A percentile compares a stretch with the other conserved stretches of the same genome.
Conservation (phyloP, 495 filamentous ascomycete species). For the Xylaria cubensis region DNA sequence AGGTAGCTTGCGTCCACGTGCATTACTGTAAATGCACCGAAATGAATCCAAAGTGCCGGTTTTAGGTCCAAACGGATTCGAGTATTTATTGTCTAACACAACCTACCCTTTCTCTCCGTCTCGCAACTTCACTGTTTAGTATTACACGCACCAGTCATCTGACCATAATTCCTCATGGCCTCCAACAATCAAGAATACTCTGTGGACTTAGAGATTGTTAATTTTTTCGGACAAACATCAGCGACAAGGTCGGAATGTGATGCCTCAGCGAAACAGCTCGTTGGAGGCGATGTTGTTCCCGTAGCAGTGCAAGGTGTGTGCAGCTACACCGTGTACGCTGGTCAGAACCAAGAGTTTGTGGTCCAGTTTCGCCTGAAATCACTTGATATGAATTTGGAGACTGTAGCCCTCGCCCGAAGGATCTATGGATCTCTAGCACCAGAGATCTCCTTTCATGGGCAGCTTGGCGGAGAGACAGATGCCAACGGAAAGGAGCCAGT, state of each 20-base stretch:
- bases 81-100: no score
- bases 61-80: no score
- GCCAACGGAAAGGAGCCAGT: slow-evolving; percentile 41
- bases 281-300: slow-evolving; percentile 43
- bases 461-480: slow-evolving; percentile 42
- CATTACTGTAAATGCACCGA: no score
- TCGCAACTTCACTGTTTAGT: no score
- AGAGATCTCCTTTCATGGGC: slow-evolving; percentile 42
- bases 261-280: slow-evolving; percentile 40
- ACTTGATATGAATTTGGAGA: slow-evolving; percentile 41
- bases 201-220: slow-evolving; percentile 44
- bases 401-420: slow-evolving; percentile 36
- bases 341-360: slow-evolving; percentile 46
- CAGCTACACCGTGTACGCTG: slow-evolving; percentile 54
- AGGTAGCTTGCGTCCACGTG: no score
- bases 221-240: slow-evolving; percentile 49
- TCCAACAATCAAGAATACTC: slow-evolving; percentile 40
- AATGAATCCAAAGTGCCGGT: no score
- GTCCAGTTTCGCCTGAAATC: slow-evolving; percentile 52
- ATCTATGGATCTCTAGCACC: slow-evolving; percentile 46
- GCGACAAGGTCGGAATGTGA: slow-evolving; percentile 47
- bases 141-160: no score
- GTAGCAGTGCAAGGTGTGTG: slow-evolving; percentile 50
- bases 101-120: no score
- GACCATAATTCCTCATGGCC: slow-evolving; percentile 16